These are phyloP conservation scores for Epithemia pelagica DNA, from an alignment of 108 stramenopile genomes.

Conservation along the genomic window DNA sequence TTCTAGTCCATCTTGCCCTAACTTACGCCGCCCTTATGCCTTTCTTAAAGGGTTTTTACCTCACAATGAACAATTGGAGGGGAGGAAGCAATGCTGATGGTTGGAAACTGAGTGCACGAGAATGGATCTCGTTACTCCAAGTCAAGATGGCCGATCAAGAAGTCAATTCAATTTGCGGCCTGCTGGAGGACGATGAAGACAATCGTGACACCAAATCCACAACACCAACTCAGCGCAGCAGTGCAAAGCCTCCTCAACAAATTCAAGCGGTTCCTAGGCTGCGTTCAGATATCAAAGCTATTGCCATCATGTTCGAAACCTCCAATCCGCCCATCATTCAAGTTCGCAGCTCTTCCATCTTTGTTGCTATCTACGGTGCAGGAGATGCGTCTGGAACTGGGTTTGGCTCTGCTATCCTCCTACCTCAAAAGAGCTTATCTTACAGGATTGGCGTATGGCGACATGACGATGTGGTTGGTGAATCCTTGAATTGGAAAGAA, in stretches of 20 bases:
- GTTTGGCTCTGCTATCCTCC: neutral
- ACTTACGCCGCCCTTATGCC: neutral
- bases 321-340: neutral
- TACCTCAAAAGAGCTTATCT: neutral
- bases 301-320: neutral
- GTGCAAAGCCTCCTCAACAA: neutral
- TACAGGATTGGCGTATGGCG: neutral
- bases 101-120: neutral
- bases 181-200: neutral
- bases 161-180: too few species aligned
- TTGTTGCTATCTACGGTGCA: neutral
- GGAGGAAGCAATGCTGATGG: neutral
- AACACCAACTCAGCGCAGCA: neutral
- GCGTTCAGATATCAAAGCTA: neutral
- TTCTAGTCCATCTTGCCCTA: neutral
- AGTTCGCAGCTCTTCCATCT: neutral
- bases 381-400: neutral
- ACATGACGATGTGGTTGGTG: neutral
- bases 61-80: neutral
- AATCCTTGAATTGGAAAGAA: conserved; percentile 25
- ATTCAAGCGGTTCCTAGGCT: neutral
- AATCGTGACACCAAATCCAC: neutral
- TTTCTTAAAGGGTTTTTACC: neutral
- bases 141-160: neutral
- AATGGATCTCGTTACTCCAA: neutral